These are phyloP conservation scores for Ramaria rubella DNA, from an alignment of 768 basidiomycete species.

Conservation along the genomic window DNA sequence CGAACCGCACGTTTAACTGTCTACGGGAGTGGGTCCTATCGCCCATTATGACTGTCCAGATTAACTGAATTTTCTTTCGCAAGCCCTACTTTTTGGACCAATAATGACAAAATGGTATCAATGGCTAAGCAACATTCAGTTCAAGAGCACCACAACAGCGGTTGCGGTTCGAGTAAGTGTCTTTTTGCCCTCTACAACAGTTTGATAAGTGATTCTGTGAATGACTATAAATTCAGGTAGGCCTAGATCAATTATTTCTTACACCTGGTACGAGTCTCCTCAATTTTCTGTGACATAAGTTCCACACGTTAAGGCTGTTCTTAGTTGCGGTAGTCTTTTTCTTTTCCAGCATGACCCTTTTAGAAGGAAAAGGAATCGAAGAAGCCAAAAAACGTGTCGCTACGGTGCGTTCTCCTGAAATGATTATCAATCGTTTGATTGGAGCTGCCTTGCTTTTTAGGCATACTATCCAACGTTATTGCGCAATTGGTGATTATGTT, in stretches of 20 bases:
- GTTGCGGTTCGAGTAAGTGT: conserved; percentile 54
- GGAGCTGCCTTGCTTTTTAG: conserved; percentile 29
- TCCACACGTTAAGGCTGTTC: background rate
- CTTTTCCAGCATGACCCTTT: conserved; percentile 69
- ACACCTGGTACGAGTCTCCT: conserved; percentile 50
- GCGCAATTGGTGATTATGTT: conserved; percentile 57
- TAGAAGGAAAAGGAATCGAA: conserved; percentile 64
- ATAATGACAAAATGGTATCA: conserved; percentile 78
- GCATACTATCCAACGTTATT: conserved; percentile 68
- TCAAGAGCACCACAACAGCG: conserved; percentile 51
- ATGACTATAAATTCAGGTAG: conserved; percentile 44
- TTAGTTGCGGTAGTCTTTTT: conserved; percentile 44
- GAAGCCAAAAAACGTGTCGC: conserved; percentile 44
- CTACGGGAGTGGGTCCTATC: conserved; percentile 54
- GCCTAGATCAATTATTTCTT: conserved; percentile 72
- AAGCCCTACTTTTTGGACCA: conserved; percentile 76
- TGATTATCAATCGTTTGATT: background rate
- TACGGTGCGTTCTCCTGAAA: conserved; percentile 21
- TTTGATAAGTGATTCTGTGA: conserved; percentile 2
- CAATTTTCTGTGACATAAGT: conserved; percentile 28
- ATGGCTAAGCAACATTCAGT: conserved; percentile 63
- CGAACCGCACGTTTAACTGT: conserved; percentile 60
- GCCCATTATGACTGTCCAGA: background rate
- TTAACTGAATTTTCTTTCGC: background rate
- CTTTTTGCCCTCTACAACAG: background rate